These are phyloP conservation scores for Exophiala bonariae DNA, from an alignment of 2,329 filamentous ascomycete species.

Conservation along the genomic window DNA sequence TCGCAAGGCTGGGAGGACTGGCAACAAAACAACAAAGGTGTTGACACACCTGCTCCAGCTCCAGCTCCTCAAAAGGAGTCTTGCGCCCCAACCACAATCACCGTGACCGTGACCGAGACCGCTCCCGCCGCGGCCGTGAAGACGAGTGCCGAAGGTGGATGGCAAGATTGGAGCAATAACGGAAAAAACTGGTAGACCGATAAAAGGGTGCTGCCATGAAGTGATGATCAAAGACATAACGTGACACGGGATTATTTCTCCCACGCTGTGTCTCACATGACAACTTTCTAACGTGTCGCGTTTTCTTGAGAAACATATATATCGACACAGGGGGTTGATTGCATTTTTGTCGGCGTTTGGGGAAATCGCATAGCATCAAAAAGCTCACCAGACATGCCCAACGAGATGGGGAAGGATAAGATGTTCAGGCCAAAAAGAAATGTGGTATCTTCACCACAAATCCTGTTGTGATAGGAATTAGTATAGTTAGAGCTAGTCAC, in stretches of 20 bases:
- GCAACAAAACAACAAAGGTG: not conserved
- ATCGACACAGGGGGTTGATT: too few species aligned
- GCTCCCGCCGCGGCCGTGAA: not conserved
- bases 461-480: too few species aligned
- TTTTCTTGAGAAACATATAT: too few species aligned
- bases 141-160: not conserved
- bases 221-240: not conserved
- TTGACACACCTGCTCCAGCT: not conserved
- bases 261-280: too few species aligned
- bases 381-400: too few species aligned
- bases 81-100: not conserved
- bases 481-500: too few species aligned
- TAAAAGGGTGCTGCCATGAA: not conserved
- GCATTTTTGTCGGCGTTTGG: too few species aligned
- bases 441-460: too few species aligned
- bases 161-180: not conserved
- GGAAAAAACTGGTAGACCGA: not conserved
- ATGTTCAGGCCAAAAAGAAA: too few species aligned
- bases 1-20: not conserved
- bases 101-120: slow-evolving; percentile 1
- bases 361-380: too few species aligned
- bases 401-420: too few species aligned
- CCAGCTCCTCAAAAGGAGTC: not conserved
- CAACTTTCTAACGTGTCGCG: too few species aligned
- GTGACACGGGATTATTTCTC: not conserved